Conservation (phyloP, 2,329 filamentous ascomycete genomes). For the Aspergillus viridinutans region DNA sequence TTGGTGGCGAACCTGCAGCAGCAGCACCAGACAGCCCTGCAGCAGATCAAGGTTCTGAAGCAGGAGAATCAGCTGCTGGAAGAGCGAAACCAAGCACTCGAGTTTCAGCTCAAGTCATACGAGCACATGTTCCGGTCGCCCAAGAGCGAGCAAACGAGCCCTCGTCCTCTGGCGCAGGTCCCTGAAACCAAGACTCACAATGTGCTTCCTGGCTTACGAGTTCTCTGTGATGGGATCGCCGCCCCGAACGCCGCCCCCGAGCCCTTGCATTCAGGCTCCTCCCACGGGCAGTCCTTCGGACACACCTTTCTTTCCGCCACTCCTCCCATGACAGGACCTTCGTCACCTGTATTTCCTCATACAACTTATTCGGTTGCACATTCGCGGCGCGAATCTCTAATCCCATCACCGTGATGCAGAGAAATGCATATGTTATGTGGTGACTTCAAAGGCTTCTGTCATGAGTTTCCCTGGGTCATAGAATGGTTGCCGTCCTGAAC, state of each 20-base stretch:
- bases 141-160: slow-evolving; percentile 28
- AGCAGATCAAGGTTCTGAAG: slow-evolving; percentile 31
- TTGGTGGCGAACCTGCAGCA: slow-evolving; percentile 32
- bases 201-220: slow-evolving; percentile 33
- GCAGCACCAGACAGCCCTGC: slow-evolving; percentile 32
- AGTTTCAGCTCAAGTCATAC: slow-evolving; percentile 37
- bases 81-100: slow-evolving; percentile 34
- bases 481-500: slow-evolving; percentile 8
- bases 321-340: slow-evolving; percentile 32
- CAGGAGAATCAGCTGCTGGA: slow-evolving; percentile 33
- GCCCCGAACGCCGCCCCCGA: slow-evolving; percentile 18
- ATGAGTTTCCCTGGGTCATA: slow-evolving; percentile 12
- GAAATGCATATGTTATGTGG: background rate
- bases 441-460: background rate
- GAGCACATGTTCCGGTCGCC: slow-evolving; percentile 37
- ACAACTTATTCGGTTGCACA: slow-evolving; percentile 24
- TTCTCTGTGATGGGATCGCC: slow-evolving; percentile 33
- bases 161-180: slow-evolving; percentile 22
- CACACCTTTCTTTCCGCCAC: slow-evolving; percentile 29
- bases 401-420: slow-evolving; percentile 17
- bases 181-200: slow-evolving; percentile 29
- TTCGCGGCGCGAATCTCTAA: slow-evolving; percentile 28
- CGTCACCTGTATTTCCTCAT: slow-evolving; percentile 31
- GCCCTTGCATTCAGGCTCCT: slow-evolving; percentile 20
- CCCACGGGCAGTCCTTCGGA: slow-evolving; percentile 22